These are phyloP conservation scores for Pichia norvegensis DNA, from an alignment of 1,139 yeast species.

Conservation along the genomic window DNA sequence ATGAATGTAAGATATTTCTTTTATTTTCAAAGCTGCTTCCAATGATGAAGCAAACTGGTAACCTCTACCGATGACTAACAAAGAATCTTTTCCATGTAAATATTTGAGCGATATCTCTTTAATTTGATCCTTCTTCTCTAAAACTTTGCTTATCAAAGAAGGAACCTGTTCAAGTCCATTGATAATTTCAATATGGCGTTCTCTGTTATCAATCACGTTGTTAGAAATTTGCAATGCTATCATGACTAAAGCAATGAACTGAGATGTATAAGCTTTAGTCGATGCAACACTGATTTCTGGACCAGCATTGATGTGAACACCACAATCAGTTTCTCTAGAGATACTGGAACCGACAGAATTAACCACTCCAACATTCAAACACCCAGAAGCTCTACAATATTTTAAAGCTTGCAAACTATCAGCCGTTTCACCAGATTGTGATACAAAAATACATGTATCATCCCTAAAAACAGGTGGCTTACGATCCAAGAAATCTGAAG, in stretches of 20 bases:
- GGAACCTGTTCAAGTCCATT: constrained; percentile 82
- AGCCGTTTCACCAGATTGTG: constrained; percentile 99
- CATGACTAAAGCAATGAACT: constrained; percentile 95
- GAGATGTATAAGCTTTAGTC: constrained; percentile 99
- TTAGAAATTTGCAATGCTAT: constrained; percentile 89
- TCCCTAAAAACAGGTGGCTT: constrained; percentile 95
- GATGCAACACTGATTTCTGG: constrained; percentile 99
- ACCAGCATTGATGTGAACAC: constrained; percentile 98
- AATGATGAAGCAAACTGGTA: constrained; percentile 95
- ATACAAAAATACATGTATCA: constrained; percentile 94
- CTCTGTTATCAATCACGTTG: constrained; percentile 70
- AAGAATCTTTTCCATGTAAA: constrained; percentile 74
- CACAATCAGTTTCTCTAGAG: constrained; percentile 96
- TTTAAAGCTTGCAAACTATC: constrained; percentile 96
- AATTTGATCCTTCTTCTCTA: constrained; percentile 65
- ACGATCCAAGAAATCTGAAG: constrained; percentile 95
- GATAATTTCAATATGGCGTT: constrained; percentile 79
- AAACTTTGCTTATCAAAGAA: constrained; percentile 71
- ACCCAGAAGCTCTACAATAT: constrained; percentile 95
- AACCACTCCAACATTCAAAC: constrained; percentile 94
- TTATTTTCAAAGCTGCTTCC: constrained; percentile 97
- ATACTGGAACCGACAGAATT: constrained; percentile 94
- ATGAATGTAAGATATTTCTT: constrained; percentile 98
- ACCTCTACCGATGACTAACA: constrained; percentile 92
- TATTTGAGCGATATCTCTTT: constrained; percentile 66